Evolutionary conservation across 2,329 filamentous ascomycete species (phyloP), one percentile per base, ranked within the genome.

Genomic region (Cadophora luteo-olivacea): DNA sequence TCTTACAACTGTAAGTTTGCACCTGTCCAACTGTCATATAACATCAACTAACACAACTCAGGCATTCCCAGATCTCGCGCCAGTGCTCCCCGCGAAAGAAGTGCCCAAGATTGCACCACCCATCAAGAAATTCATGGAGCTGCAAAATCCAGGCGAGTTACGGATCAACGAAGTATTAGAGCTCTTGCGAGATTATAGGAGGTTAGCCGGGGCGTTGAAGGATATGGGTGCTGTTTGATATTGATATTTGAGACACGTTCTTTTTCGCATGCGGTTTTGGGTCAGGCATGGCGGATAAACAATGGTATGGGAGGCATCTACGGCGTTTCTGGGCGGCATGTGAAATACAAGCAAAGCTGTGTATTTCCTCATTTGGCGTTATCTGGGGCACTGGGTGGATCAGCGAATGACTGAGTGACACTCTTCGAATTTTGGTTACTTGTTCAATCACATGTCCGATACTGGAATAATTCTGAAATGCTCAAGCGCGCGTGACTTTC

Each of bases 91-190:
- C 16, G 84, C 86, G 4, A 89, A 87, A 73, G 82, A 86, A 64
- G 74, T 77, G 0, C 82, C 83, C 16, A 88, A 86, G 77, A 82
- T 91, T 41, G 82, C 86, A 7, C 91, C 91, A 32, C 91, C 92
- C 0, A 89, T 90, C 71, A 87, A 89, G 78, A 87, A 89, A 62
- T 94, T 94, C 78, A 85, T 94, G 82, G 90, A 93, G 73, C 78
- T 91, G 66, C 84, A 91, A 74, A 89, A 89, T 76, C 89, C 90
- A 0, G 86, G 86, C 0, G 92, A 95, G 58, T 82, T 95, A 33
- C 89, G 85, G 66, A 82, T 95, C 32, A 87, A 88, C n/a, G 92
- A 95, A 75, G 89, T 95, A 22, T 80, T 91, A 29, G 87, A 91
- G 66, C 81, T 95, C 61, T 80, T 95, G 25, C 84, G 87, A 66